Evolutionary conservation across 2,329 filamentous ascomycete species (phyloP).

Genomic region (Mycosphaerella arachidis): DNA sequence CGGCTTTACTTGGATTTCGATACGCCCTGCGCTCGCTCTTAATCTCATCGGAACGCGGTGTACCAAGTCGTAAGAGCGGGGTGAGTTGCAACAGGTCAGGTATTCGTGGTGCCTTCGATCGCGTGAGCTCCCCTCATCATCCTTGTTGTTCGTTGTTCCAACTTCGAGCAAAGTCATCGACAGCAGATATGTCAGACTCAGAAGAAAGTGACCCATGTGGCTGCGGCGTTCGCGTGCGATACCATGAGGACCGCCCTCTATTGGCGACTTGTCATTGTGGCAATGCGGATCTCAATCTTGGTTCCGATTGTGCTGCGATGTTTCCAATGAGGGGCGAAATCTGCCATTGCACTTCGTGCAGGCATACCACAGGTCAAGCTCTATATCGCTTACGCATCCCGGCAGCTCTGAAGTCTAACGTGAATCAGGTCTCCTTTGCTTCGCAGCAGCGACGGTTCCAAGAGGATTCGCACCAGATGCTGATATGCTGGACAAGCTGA

Average conservation of each 20-base stretch:
- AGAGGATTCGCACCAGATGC: conserved; percentile 26
- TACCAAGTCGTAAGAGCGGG: neutral
- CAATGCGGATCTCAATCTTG: conserved; percentile 22
- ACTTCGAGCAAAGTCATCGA: neutral
- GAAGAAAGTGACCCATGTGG: too few species aligned
- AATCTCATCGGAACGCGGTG: neutral
- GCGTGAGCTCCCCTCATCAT: neutral
- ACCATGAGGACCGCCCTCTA: conserved; percentile 8
- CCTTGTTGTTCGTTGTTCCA: neutral
- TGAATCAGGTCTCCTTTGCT: conserved; percentile 34
- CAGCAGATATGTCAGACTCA: neutral
- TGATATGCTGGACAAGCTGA: conserved; percentile 34
- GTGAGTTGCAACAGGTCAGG: neutral
- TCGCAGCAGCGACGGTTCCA: conserved; percentile 40
- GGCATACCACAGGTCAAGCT: conserved; percentile 40
- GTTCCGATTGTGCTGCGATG: conserved; percentile 30
- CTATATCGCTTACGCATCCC: neutral
- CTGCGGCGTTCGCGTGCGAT: too few species aligned
- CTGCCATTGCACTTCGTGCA: conserved; percentile 51
- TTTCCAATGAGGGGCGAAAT: conserved; percentile 36
- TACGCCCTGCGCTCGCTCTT: neutral
- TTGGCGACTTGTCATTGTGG: neutral
- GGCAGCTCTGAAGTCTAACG: neutral
- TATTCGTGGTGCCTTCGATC: neutral
- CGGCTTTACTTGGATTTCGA: neutral